Percentiles rank a stretch among this genome's conserved stretches.
Evolutionary conservation across 73 alveolate genomes (phyloP).

Genomic region (Blepharisma stoltei): DNA sequence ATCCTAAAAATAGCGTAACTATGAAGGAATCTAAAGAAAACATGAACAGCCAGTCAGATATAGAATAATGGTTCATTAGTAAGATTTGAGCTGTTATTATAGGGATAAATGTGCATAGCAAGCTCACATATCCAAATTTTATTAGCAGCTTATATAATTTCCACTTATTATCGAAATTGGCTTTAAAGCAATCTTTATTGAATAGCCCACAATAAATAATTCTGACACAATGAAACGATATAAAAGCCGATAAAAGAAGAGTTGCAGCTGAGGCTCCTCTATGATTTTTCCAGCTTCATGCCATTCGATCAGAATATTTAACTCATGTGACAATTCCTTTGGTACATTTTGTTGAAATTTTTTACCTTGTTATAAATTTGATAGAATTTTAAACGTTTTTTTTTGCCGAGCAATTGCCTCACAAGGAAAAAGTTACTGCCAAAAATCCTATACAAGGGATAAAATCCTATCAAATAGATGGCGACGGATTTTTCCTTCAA

Average conservation of each 20-base stretch:
- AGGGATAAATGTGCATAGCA: slow-evolving; percentile 27
- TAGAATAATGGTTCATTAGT: not conserved
- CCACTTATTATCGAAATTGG: not conserved
- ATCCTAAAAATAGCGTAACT: not conserved
- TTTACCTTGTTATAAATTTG: no score
- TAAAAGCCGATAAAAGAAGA: not conserved
- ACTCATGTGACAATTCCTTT: no score
- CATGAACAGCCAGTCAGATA: not conserved
- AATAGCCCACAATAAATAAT: slow-evolving; percentile 1
- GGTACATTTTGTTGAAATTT: no score
- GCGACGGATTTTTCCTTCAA: slow-evolving; percentile 25
- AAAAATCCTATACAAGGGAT: no score
- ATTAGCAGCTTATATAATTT: not conserved
- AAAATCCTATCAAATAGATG: no score
- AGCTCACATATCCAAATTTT: slow-evolving; percentile 1
- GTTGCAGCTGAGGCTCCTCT: not conserved
- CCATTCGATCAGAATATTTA: no score
- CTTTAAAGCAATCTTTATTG: not conserved
- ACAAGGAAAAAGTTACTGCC: no score
- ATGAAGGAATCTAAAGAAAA: slow-evolving; percentile 11
- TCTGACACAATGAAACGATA: slow-evolving; percentile 11
- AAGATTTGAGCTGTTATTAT: not conserved
- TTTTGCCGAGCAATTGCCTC: no score
- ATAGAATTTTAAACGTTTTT: no score
- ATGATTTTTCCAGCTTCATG: slow-evolving; percentile 16